Conservation (phyloP, 768 basidiomycete species). For the Leccinum rimulosum region DNA sequence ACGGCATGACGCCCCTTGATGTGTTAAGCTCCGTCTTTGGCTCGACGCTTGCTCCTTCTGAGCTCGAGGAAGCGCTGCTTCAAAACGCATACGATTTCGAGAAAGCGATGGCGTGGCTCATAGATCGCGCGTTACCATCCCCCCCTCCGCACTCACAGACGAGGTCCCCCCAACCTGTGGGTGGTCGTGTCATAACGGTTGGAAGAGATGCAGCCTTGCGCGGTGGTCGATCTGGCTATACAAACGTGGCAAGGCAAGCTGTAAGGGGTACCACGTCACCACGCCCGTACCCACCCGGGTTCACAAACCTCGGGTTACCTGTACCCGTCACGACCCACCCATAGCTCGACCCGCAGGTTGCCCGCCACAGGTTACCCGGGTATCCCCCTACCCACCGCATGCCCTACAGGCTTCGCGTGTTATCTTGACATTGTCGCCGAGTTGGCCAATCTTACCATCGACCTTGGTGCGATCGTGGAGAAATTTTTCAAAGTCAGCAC, state of each 20-base stretch:
- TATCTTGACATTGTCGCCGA: conserved; percentile 88
- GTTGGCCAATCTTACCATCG: conserved; percentile 87
- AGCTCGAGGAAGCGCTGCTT: conserved; percentile 90
- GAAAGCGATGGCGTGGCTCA: conserved; percentile 89
- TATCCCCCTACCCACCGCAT: too few species aligned
- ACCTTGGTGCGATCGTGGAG: conserved; percentile 94
- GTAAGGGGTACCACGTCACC: conserved; percentile 23
- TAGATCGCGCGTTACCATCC: conserved; percentile 64
- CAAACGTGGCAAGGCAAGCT: conserved; percentile 17
- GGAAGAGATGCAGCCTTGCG: conserved; percentile 50
- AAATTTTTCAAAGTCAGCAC: conserved; percentile 78
- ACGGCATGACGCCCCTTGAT: conserved; percentile 97
- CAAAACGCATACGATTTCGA: conserved; percentile 94
- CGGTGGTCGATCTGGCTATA: conserved; percentile 42
- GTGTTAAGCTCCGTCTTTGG: conserved; percentile 94
- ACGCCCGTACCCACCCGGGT: too few species aligned
- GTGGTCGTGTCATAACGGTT: conserved; percentile 65
- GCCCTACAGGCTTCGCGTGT: conserved; percentile 58
- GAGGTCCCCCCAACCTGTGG: conserved; percentile 55
- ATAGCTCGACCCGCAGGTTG: too few species aligned
- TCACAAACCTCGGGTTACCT: too few species aligned
- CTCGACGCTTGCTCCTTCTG: conserved; percentile 81
- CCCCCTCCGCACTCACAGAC: conserved; percentile 38
- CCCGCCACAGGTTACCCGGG: too few species aligned
- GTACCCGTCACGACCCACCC: too few species aligned